A percentile compares a stretch with the other conserved stretches of the same genome.
These are phyloP conservation scores for Nigrospora osmanthi DNA, from an alignment of 2,329 filamentous ascomycete genomes.

Conservation along the genomic window DNA sequence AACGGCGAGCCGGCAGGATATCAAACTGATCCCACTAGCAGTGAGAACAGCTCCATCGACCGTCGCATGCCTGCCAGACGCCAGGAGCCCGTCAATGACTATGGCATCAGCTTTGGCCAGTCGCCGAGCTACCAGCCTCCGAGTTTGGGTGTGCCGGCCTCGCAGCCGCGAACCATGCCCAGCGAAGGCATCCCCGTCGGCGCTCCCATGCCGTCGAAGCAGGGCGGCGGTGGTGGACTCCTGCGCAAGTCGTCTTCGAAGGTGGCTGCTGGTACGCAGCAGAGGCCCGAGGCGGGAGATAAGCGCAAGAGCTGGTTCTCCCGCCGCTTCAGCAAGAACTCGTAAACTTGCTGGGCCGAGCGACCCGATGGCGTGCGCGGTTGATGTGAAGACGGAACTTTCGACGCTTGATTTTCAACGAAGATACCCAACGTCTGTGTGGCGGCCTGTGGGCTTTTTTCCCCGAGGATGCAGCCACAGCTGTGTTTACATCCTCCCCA, in stretches of 20 bases:
- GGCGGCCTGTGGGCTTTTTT: no score
- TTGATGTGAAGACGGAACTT: no score
- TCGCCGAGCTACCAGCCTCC: constrained; percentile 32
- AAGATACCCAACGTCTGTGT: no score
- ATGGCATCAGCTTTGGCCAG: constrained; percentile 53
- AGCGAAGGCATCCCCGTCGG: background rate
- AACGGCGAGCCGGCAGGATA: constrained; percentile 70
- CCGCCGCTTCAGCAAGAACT: constrained; percentile 65
- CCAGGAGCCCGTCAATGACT: constrained; percentile 49
- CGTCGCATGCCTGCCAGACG: constrained; percentile 53
- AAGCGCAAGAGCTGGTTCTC: constrained; percentile 91
- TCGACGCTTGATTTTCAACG: no score
- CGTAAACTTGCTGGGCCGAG: constrained; percentile 14
- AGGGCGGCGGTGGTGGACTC: constrained; percentile 19
- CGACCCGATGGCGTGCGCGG: no score
- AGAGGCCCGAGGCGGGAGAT: constrained; percentile 35
- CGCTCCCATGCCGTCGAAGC: constrained; percentile 17
- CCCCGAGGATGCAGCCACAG: no score
- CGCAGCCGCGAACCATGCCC: constrained; percentile 10
- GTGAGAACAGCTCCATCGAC: constrained; percentile 87
- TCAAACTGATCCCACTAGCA: constrained; percentile 77
- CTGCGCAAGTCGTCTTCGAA: constrained; percentile 13
- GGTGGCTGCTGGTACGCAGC: constrained; percentile 12
- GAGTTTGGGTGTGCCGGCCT: constrained; percentile 19
- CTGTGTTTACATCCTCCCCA: no score